These are phyloP conservation scores for Camillea tinctor DNA, from an alignment of 2,329 filamentous ascomycete species.

Conservation along the genomic window DNA sequence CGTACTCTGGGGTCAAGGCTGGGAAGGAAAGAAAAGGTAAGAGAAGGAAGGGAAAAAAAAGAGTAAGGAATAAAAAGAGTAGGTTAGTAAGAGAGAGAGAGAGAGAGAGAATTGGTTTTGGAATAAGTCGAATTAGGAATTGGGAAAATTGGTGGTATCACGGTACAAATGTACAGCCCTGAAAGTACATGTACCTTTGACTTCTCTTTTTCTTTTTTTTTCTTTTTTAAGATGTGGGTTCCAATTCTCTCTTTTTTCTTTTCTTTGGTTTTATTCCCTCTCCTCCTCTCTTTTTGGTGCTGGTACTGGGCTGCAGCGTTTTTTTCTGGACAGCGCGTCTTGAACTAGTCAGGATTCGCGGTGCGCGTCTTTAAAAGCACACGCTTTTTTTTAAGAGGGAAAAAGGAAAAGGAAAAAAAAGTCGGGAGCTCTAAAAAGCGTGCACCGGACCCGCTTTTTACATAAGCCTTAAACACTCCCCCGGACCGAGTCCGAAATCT, in stretches of 20 bases:
- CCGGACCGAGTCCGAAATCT: conserved; percentile 13
- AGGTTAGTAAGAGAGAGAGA: conserved; percentile 3
- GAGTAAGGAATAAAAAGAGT: conserved; percentile 6
- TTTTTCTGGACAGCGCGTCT: conserved; percentile 15
- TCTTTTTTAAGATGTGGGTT: conserved; percentile 8
- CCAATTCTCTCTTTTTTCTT: too few relatives aligned
- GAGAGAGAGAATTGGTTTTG: conserved; percentile 10
- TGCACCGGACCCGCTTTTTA: conserved; percentile 10
- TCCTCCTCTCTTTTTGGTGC: background rate
- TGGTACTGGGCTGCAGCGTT: background rate
- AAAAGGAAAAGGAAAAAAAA: background rate
- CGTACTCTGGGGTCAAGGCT: conserved; percentile 14
- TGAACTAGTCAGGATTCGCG: conserved; percentile 23
- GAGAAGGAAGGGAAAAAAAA: background rate
- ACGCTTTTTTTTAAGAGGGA: conserved; percentile 8
- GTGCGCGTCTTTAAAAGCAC: conserved; percentile 22
- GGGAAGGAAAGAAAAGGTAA: background rate
- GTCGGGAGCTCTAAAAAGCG: background rate
- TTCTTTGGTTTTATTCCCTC: background rate
- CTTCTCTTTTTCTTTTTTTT: too few relatives aligned
- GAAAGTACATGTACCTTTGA: conserved; percentile 1
- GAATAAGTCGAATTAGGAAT: background rate
- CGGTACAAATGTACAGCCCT: conserved; percentile 19
- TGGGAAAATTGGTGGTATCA: conserved; percentile 20
- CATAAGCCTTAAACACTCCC: conserved; percentile 11